These are phyloP conservation scores for Pseudocercospora ulei DNA, from an alignment of 2,329 filamentous ascomycete genomes.

Conservation along the genomic window DNA sequence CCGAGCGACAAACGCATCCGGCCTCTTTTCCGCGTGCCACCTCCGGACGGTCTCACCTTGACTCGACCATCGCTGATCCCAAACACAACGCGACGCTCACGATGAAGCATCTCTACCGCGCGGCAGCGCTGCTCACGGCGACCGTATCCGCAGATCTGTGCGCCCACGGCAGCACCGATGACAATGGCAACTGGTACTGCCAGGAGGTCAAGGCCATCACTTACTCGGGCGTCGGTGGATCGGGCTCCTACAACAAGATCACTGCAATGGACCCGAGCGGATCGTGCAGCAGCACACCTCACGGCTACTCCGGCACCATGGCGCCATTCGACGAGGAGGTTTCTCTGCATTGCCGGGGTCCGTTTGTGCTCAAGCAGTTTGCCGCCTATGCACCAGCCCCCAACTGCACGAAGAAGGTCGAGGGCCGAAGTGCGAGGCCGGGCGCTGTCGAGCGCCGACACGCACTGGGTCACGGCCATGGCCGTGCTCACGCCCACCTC, in stretches of 20 bases:
- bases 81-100: constrained; percentile 11
- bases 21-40: constrained; percentile 4
- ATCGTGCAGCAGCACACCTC: constrained; percentile 46
- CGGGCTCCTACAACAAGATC: constrained; percentile 53
- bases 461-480: constrained; percentile 36
- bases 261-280: constrained; percentile 49
- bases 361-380: constrained; percentile 55
- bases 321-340: constrained; percentile 62
- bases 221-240: constrained; percentile 47
- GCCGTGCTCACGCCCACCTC: constrained; percentile 43
- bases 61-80: constrained; percentile 7
- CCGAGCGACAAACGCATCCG: constrained; percentile 2
- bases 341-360: constrained; percentile 63
- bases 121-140: constrained; percentile 30
- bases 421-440: constrained; percentile 18
- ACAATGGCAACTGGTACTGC: constrained; percentile 55
- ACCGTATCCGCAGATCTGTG: constrained; percentile 28
- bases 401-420: constrained; percentile 36
- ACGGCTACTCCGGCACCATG: constrained; percentile 51
- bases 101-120: constrained; percentile 31
- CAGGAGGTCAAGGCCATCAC: constrained; percentile 55
- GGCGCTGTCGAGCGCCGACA: constrained; percentile 30
- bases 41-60: constrained; percentile 12
- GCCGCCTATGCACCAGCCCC: constrained; percentile 53
- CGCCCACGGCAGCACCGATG: constrained; percentile 28